Evolutionary conservation across 331 rosid species (phyloP).

Genomic region (Prunus yedoensis): DNA sequence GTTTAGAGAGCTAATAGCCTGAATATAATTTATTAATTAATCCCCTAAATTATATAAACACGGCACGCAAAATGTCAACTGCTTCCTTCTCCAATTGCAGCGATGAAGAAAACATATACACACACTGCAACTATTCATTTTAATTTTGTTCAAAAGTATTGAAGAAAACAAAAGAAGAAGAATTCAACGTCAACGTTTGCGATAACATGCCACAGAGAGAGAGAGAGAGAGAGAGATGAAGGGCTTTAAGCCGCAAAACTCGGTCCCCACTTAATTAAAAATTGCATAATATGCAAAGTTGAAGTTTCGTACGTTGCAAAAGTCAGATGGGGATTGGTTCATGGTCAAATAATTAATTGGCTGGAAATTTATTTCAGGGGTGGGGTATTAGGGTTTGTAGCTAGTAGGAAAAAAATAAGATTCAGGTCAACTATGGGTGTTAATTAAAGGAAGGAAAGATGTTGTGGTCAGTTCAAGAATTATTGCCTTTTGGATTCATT

Average conservation of each 20-base stretch:
- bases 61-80: constrained; percentile 20
- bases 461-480: constrained; percentile 10
- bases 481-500: background rate
- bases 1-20: background rate
- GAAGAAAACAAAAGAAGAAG: constrained; percentile 32
- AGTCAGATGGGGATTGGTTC: no score
- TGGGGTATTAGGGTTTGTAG: background rate
- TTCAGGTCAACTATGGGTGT: constrained; percentile 11
- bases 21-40: background rate
- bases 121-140: background rate
- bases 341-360: no score
- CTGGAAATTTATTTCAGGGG: no score
- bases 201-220: constrained; percentile 33
- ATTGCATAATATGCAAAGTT: no score
- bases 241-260: no score
- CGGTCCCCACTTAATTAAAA: no score
- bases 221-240: no score
- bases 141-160: background rate
- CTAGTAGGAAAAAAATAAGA: background rate
- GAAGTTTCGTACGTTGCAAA: no score
- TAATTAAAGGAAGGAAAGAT: background rate
- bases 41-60: background rate
- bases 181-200: constrained; percentile 71
- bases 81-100: constrained; percentile 10
- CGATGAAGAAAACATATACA: background rate